Base-by-base conservation (phyloP, 768 basidiomycete genomes). In the Mycena sanguinolenta region DNA sequence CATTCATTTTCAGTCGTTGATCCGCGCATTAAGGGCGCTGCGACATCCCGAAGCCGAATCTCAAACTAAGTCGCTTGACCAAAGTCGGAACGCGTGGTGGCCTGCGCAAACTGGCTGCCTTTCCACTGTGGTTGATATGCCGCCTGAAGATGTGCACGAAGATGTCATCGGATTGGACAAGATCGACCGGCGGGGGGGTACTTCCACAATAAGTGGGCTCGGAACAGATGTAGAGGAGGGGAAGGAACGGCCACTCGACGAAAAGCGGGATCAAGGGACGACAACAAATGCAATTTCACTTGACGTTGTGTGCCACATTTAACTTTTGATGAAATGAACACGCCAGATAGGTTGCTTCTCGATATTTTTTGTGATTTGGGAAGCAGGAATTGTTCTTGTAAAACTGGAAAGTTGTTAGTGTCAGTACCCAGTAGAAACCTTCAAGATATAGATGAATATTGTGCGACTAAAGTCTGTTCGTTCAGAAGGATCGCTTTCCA, bases 21-120 rank as follows among this genome's bases (percentile, higher is more conserved):
- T 63, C 46, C 61, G 61, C 21, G 61, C 61, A 63, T 39, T 63
- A 63, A 34, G 36, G 34, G 61, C 61, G n/a, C 50, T 63, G 61
- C 50, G 50, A n/a, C 36, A 53, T 27, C 50, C 44, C 23, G 61
- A 63, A n/a, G 23, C 38, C 50, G 50, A 52, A 34, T 63, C 60
- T 27, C 19, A 39, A 30, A 59, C 58, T 27, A 36, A 58, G 38
- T 39, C 27, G 27, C 27, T 44, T 14, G 42, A 25, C 9, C 58
- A 1, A 36, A 25, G 58, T n/a, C 21, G 44, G 44, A n/a, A 4
- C 44, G 44, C 3, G 21, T n/a, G 44, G 14, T 27, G 58, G 39
- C 39, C 25, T 6, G 6, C 42, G n/a, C 58, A n/a, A 14, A 44
- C 52, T 17, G 52, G 27, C 52, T 53, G 42, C 28, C 42, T 60